Evolutionary conservation across 306 rosid species (phyloP), one percentile per base, ranked within the genome.

Genomic region (Acacia crassicarpa): DNA sequence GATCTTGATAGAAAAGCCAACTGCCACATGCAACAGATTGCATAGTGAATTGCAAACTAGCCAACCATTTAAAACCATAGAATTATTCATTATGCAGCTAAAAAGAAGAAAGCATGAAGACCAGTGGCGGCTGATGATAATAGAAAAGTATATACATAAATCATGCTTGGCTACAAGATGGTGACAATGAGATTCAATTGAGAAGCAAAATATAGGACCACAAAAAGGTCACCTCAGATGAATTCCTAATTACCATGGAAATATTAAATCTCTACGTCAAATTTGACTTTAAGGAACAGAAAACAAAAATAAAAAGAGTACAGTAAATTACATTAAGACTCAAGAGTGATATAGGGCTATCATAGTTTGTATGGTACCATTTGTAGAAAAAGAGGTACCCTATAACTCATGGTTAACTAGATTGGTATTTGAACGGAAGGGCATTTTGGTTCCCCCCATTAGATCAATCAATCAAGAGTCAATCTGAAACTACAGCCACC

Each of bases 21-120:
- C 95, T 88, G 88, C 75, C 77, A 78, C 83, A 82, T 17, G 56
- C 78, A 91, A 32, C 79, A 73, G 6, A 78, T 65, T 71, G 76
- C 80, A 75, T 75, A 82, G 82, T 33, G 62, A 74, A 67, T 63
- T 69, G 81, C 40, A 75, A 79, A 82, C 76, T 27, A 67, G 62
- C 14, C 9, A 78, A 68, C 32, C 19, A 8, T 30, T 41, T 22
- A 70, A 41, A 70, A 40, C 54, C 11, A 43, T 20, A 40, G 25
- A 41, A 38, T 8, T 38, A 40, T 19, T n/a, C 49, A 44, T 67
- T 40, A 20, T 22, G 22, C 20, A 70, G 25, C 74, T 8, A 41
- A 20, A 68, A 44, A 5, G 10, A 41, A 12, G 27, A 22, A 70
- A 70, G 35, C 8, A 70, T 22, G 19, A 70, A 70, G 35, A 43